Conservation (phyloP, 2,329 filamentous ascomycete genomes). For the Corynespora cassiicola region DNA sequence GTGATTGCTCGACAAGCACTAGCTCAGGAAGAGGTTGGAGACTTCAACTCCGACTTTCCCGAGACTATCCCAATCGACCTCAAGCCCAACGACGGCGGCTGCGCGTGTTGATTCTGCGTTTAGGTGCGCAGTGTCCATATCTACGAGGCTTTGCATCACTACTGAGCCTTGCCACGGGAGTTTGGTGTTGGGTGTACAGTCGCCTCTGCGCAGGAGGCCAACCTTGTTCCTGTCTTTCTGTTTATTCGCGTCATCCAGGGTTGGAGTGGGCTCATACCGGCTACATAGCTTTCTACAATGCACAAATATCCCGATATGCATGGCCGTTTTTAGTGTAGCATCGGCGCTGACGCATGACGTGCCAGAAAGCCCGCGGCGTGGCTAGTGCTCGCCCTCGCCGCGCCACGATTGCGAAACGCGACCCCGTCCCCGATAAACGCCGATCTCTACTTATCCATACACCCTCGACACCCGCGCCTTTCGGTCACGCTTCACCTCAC, state of each 20-base stretch:
- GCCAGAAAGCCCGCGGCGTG: constrained; percentile 18
- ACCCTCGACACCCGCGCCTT: background rate
- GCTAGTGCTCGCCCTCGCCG: constrained; percentile 17
- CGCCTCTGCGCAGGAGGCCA: constrained; percentile 22
- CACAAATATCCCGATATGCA: constrained; percentile 4
- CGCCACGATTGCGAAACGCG: constrained; percentile 8
- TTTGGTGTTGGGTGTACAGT: constrained; percentile 38
- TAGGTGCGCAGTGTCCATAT: too few species aligned
- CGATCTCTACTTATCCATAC: background rate
- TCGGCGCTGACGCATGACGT: constrained; percentile 20
- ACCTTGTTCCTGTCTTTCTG: constrained; percentile 2
- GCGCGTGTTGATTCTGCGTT: constrained; percentile 77
- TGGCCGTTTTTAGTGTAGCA: constrained; percentile 5
- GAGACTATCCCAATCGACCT: constrained; percentile 99
- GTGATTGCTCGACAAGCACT: constrained; percentile 96
- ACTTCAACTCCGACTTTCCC: constrained; percentile 96
- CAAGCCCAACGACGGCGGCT: constrained; percentile 90
- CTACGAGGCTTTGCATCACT: background rate
- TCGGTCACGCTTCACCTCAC: constrained; percentile 6
- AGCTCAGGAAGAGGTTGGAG: constrained; percentile 95
- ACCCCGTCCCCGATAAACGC: constrained; percentile 8
- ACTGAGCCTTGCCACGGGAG: constrained; percentile 14
- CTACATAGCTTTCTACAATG: constrained; percentile 12
- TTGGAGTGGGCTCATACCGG: constrained; percentile 5
- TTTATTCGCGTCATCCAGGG: constrained; percentile 2